These are phyloP conservation scores for Blastobotrys aristatus DNA, from an alignment of 1,139 yeast species.

Conservation along the genomic window DNA sequence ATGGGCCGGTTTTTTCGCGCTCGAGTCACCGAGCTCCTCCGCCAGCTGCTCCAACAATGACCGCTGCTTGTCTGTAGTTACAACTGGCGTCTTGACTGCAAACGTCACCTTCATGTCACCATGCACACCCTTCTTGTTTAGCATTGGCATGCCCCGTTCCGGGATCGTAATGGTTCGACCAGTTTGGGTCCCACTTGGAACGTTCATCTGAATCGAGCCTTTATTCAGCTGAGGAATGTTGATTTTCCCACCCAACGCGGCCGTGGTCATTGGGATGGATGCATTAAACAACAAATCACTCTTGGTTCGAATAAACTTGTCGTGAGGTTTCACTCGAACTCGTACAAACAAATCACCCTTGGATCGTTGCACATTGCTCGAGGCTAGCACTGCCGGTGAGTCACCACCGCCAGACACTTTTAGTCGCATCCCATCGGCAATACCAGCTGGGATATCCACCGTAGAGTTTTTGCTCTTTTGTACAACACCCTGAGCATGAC, in stretches of 20 bases:
- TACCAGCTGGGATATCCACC: constrained; percentile 84
- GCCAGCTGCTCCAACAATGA: constrained; percentile 95
- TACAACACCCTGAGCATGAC: constrained; percentile 88
- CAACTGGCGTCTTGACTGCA: constrained; percentile 65
- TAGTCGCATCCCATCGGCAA: constrained; percentile 79
- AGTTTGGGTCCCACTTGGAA: constrained; percentile 81
- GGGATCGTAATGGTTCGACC: constrained; percentile 75
- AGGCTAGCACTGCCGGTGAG: constrained; percentile 53
- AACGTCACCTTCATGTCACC: constrained; percentile 79
- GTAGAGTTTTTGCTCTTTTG: constrained; percentile 62
- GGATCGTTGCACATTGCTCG: constrained; percentile 48
- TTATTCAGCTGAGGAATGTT: constrained; percentile 68
- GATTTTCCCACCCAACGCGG: constrained; percentile 89
- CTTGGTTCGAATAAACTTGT: constrained; percentile 60
- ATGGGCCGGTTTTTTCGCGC: not conserved
- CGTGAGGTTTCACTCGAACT: constrained; percentile 70
- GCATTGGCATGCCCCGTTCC: constrained; percentile 80
- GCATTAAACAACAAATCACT: constrained; percentile 59
- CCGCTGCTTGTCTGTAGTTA: constrained; percentile 80
- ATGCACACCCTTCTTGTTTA: constrained; percentile 43
- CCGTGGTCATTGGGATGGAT: constrained; percentile 87
- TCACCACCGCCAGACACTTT: constrained; percentile 90
- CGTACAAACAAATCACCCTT: constrained; percentile 88
- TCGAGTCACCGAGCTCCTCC: constrained; percentile 85
- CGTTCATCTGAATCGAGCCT: constrained; percentile 55